phyloP scores from a whole-genome alignment of 148 eudicot genomes.

The Talinum fruticosum region DNA sequence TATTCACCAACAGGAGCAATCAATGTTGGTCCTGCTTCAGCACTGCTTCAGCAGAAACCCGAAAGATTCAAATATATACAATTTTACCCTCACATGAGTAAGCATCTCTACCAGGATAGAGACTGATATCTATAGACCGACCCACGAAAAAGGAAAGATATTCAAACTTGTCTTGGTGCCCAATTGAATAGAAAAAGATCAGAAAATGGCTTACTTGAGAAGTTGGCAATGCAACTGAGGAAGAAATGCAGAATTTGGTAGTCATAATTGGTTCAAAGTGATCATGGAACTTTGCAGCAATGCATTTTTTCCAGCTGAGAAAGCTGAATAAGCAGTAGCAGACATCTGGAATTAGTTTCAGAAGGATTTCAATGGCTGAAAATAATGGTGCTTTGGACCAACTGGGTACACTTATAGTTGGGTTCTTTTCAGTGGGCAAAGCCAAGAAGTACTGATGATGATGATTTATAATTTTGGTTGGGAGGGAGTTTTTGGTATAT shows the following conservation, averaged over 20 bases:
- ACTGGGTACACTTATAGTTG: not conserved
- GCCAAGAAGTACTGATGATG: not conserved
- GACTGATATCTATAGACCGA: no score
- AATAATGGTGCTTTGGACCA: not conserved
- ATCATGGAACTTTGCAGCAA: constrained; percentile 32
- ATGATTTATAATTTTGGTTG: no score
- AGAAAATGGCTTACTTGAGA: not conserved
- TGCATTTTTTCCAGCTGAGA: constrained; percentile 28
- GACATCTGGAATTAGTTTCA: constrained; percentile 14
- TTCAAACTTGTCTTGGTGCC: no score
- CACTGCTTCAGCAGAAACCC: no score
- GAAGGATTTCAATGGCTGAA: not conserved
- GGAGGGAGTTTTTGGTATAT: not conserved
- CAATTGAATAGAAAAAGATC: not conserved
- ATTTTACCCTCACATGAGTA: no score
- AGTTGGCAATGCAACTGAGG: not conserved
- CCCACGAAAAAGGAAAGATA: no score
- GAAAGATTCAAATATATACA: no score
- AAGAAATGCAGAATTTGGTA: not conserved
- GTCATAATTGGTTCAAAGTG: constrained; percentile 12
- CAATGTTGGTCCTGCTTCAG: no score
- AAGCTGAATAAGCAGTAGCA: constrained; percentile 16
- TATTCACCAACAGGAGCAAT: no score
- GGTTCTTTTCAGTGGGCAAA: not conserved
- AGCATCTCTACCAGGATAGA: no score